A percentile compares a stretch with the other conserved stretches of the same genome.
Conservation (phyloP, 2,329 filamentous ascomycete species). For the Hypomyces perniciosus region DNA sequence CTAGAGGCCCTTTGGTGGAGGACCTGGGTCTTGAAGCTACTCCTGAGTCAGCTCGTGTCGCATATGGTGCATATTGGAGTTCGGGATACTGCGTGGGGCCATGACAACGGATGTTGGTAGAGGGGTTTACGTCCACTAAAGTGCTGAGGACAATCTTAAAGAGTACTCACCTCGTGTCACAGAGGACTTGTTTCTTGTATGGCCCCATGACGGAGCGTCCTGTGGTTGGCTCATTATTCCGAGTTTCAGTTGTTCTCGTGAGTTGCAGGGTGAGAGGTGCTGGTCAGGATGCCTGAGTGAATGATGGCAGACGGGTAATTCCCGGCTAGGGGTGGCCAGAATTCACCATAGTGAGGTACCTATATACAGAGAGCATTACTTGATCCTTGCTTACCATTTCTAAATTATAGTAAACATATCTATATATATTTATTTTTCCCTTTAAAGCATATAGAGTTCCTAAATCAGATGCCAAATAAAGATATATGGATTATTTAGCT, state of each 20-base stretch:
- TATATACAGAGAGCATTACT: no score
- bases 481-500: no score
- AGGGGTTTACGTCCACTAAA: background rate
- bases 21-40: slow-evolving; percentile 54
- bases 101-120: background rate
- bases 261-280: background rate
- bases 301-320: background rate
- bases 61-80: background rate
- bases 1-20: slow-evolving; percentile 72
- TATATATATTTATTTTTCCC: no score
- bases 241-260: background rate
- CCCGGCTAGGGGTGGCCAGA: background rate
- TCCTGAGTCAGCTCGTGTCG: slow-evolving; percentile 12
- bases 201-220: slow-evolving; percentile 7
- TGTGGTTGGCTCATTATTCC: slow-evolving; percentile 11
- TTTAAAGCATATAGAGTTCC: no score
- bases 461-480: no score
- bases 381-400: no score
- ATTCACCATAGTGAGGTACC: background rate
- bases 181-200: slow-evolving; percentile 26
- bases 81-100: background rate
- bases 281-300: background rate
- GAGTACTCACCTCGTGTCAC: slow-evolving; percentile 29
- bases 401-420: no score
- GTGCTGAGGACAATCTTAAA: background rate